Percentiles rank a stretch among this genome's conserved stretches.
phyloP scores from a whole-genome alignment of 257 asterid genomes.

The Lavandula angustifolia region DNA sequence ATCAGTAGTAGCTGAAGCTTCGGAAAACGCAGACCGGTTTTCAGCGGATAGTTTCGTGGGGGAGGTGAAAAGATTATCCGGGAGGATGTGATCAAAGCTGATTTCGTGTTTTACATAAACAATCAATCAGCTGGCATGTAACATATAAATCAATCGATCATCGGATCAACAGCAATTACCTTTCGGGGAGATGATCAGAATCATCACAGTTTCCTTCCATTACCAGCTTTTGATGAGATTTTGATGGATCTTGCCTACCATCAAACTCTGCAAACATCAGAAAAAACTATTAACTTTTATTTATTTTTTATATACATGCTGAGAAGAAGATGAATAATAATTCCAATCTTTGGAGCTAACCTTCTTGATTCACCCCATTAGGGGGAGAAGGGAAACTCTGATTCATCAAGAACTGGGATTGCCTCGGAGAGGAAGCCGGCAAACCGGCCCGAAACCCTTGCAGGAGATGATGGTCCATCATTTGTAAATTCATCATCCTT shows the following conservation, averaged over 20 bases:
- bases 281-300: too few species aligned
- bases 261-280: constrained; percentile 39
- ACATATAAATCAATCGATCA: not conserved
- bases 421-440: constrained; percentile 56
- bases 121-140: not conserved
- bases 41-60: constrained; percentile 73
- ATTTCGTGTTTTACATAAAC: constrained; percentile 26
- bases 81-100: constrained; percentile 83
- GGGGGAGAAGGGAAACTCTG: constrained; percentile 41
- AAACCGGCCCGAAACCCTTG: constrained; percentile 46
- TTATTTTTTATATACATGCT: not conserved
- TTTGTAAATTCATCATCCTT: constrained; percentile 77
- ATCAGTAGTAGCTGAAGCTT: constrained; percentile 25
- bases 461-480: constrained; percentile 67
- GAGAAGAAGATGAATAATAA: not conserved
- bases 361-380: constrained; percentile 45
- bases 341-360: constrained; percentile 33
- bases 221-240: constrained; percentile 32
- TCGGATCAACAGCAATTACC: constrained; percentile 39
- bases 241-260: constrained; percentile 1
- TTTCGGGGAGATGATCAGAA: constrained; percentile 47
- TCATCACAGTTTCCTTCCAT: constrained; percentile 43
- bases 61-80: constrained; percentile 84
- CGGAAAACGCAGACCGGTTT: constrained; percentile 39
- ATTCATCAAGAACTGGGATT: constrained; percentile 49